Evolutionary conservation across 768 basidiomycete species (phyloP), one percentile per base, ranked within the genome.

Genomic region (Suillus subalutaceus): DNA sequence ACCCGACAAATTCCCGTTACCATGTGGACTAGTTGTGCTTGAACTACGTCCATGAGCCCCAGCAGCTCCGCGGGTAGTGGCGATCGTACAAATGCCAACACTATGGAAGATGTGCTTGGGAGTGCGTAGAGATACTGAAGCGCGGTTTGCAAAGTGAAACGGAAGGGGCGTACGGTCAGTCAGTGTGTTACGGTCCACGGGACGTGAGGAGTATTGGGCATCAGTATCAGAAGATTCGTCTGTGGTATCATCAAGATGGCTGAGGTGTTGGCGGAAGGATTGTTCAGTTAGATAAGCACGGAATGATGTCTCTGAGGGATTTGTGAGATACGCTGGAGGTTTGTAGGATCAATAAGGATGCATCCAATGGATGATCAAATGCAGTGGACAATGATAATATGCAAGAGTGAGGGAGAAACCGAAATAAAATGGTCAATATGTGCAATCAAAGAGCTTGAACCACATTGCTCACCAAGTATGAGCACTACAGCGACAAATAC

Each of bases 241-340:
- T 65, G 79, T 74, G 57, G 79, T 81, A 72, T 90, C 90, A 71
- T 96, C 90, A 72, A 97, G 86, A 64, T 90, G 90, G 67, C 88
- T 93, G 67, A 98, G 86, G 77, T 98, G 96, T 64, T 93, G 92
- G 62, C 96, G 93, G 77, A 99, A 98, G 32, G 95, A 96, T 74
- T 93, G 93, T 74, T 97, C 96, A n/a, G 96, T 99, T 70, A 99
- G 89, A 80, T 94, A 96, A 23, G 94, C 84, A 62, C 96, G 89
- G 79, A 99, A 98, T 8, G 95, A 95, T 57, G 89, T 89, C 79
- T 98, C 96, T 64, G 91, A 89, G 30, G 97, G 97, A 78, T 98
- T 99, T 41, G 95, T 94, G 75, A 96, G 87, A 82, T 95, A 95
- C 58, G 96, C 97, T 98, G 81, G 53, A 67, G 55, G 62, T 69